Percentiles rank a stretch among this genome's conserved stretches.
Conservation (phyloP, 345 rosid species). For the Camelina laxa region DNA sequence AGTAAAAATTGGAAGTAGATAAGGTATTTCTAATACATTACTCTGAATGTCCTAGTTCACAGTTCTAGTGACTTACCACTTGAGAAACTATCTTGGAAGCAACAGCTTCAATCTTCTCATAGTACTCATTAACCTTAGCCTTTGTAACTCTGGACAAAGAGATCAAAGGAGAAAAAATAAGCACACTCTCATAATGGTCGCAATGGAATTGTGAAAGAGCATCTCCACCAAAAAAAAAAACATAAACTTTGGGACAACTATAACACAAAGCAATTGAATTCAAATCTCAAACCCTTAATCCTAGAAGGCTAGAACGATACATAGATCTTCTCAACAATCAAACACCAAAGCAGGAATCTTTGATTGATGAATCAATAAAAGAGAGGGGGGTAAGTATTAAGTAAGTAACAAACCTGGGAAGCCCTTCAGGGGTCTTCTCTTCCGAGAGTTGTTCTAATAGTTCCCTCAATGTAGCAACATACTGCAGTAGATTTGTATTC, state of each 20-base stretch:
- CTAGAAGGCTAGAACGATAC: background rate
- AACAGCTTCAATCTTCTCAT: constrained; percentile 75
- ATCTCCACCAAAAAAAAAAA: background rate
- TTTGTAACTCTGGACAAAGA: constrained; percentile 61
- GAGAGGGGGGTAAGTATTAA: background rate
- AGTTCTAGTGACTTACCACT: constrained; percentile 58
- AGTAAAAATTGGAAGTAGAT: background rate
- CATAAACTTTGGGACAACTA: background rate
- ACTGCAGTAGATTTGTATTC: constrained; percentile 48
- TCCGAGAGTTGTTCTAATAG: constrained; percentile 73
- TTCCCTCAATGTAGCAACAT: constrained; percentile 84
- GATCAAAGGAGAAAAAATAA: constrained; percentile 22
- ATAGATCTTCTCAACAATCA: background rate
- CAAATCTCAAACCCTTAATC: background rate
- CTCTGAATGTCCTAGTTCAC: background rate
- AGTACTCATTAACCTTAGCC: constrained; percentile 75
- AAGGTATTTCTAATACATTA: no score
- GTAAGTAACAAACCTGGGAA: constrained; percentile 56
- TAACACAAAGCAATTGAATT: background rate
- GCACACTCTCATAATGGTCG: background rate
- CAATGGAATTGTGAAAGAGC: background rate
- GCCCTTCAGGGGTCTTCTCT: constrained; percentile 76
- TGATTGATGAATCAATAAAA: no score
- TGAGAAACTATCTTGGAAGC: constrained; percentile 63
- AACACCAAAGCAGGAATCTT: constrained; percentile 3